Evolutionary conservation across 2,329 filamentous ascomycete genomes (phyloP).

Genomic region (Cladosporium sp.): DNA sequence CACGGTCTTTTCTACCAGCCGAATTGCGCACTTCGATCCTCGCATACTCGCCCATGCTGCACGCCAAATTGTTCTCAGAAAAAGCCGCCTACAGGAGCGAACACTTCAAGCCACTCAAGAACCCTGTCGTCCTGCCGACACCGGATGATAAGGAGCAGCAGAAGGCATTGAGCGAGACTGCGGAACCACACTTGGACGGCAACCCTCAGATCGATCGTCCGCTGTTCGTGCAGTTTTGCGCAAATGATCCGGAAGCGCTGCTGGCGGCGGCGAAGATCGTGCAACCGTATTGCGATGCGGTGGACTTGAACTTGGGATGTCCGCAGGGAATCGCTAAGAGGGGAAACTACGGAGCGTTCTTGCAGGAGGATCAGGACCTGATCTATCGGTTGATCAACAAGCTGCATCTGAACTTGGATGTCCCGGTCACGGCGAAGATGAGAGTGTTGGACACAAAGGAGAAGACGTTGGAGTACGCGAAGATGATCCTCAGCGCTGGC

Average conservation of each 20-base stretch:
- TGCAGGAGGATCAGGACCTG: slow-evolving; percentile 88
- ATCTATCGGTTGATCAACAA: slow-evolving; percentile 80
- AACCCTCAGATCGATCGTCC: slow-evolving; percentile 83
- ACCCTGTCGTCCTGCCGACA: slow-evolving; percentile 26
- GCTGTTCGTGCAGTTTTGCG: slow-evolving; percentile 95
- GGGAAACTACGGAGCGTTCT: slow-evolving; percentile 88
- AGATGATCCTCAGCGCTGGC: slow-evolving; percentile 80
- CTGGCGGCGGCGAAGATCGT: slow-evolving; percentile 76
- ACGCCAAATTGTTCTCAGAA: slow-evolving; percentile 84
- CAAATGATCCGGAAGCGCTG: slow-evolving; percentile 78
- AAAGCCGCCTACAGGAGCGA: slow-evolving; percentile 72
- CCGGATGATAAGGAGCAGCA: slow-evolving; percentile 27
- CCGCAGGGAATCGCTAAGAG: slow-evolving; percentile 91
- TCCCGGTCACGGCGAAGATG: slow-evolving; percentile 95
- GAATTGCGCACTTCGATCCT: slow-evolving; percentile 64
- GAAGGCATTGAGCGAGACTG: slow-evolving; percentile 23
- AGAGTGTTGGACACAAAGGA: slow-evolving; percentile 84
- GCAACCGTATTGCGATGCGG: slow-evolving; percentile 86
- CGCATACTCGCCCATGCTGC: slow-evolving; percentile 94
- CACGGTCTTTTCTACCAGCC: slow-evolving; percentile 82
- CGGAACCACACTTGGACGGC: slow-evolving; percentile 71
- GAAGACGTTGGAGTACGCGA: slow-evolving; percentile 83
- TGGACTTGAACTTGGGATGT: slow-evolving; percentile 93
- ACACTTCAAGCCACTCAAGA: slow-evolving; percentile 72
- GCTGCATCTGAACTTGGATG: slow-evolving; percentile 72